Conservation (phyloP, 179 eudicot species). For the Monotropa hypopitys region DNA sequence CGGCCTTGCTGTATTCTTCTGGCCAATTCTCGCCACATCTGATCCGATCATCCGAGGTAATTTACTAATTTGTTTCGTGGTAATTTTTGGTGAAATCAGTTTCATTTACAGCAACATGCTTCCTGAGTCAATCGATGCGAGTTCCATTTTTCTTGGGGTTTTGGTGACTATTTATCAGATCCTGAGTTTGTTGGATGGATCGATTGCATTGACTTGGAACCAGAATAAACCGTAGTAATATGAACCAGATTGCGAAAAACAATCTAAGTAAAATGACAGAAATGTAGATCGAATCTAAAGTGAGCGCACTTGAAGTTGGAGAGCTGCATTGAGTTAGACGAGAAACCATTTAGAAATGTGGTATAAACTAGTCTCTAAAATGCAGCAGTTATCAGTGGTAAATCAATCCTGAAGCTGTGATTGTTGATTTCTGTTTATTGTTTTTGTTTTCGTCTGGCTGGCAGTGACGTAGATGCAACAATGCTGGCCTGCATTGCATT, state of each 20-base stretch:
- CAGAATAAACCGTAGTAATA: background rate
- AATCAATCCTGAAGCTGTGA: background rate
- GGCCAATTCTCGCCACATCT: too few species aligned
- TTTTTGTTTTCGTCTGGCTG: conserved; percentile 1
- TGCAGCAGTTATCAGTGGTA: background rate
- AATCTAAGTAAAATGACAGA: background rate
- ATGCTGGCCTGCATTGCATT: conserved; percentile 91
- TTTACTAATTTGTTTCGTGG: too few species aligned
- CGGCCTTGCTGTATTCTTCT: too few species aligned
- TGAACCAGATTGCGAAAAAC: background rate
- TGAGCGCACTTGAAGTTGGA: background rate
- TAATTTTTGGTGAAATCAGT: too few species aligned
- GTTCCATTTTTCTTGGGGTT: conserved; percentile 25
- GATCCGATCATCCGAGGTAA: too few species aligned
- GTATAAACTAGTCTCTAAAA: background rate
- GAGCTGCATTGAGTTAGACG: background rate
- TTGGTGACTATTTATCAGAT: conserved; percentile 14
- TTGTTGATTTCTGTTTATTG: background rate
- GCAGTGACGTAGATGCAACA: conserved; percentile 91
- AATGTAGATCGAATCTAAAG: background rate
- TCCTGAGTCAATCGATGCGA: too few species aligned
- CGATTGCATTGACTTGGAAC: background rate
- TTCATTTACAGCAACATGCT: too few species aligned
- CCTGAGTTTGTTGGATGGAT: conserved; percentile 9
- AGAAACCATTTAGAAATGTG: background rate